phyloP scores from a whole-genome alignment of 1,284 basidiomycete genomes.

The Boletus hoseneyae region DNA sequence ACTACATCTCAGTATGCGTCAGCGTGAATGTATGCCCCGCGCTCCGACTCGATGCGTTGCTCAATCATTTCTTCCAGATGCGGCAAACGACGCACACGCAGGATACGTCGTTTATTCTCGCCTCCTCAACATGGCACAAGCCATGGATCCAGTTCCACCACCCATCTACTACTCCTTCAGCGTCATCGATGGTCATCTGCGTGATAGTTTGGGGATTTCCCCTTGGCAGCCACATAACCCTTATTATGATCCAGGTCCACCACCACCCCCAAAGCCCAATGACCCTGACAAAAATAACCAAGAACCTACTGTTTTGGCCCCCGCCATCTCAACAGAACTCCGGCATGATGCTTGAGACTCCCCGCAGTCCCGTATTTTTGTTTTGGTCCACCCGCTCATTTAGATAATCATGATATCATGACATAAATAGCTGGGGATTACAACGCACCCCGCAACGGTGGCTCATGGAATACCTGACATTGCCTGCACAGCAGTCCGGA shows the following conservation, averaged over 20 bases:
- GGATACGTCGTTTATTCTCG: constrained; percentile 49
- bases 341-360: not conserved
- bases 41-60: not conserved
- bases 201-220: constrained; percentile 32
- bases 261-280: constrained; percentile 42
- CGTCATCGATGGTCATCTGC: constrained; percentile 42
- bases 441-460: not conserved
- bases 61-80: constrained; percentile 45
- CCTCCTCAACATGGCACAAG: constrained; percentile 40
- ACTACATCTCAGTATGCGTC: constrained; percentile 37
- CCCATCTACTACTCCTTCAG: constrained; percentile 57
- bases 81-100: constrained; percentile 67
- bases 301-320: not conserved
- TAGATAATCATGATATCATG: not conserved
- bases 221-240: constrained; percentile 60
- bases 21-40: constrained; percentile 55
- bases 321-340: not conserved
- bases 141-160: constrained; percentile 40
- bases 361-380: not conserved
- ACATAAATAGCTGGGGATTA: not conserved
- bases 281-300: constrained; percentile 17
- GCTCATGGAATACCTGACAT: not conserved
- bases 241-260: constrained; percentile 65
- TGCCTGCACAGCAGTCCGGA: constrained; percentile 1
- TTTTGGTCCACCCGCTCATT: not conserved